These are phyloP conservation scores for Eutypa lata DNA, from an alignment of 2,329 filamentous ascomycete genomes.

Conservation along the genomic window DNA sequence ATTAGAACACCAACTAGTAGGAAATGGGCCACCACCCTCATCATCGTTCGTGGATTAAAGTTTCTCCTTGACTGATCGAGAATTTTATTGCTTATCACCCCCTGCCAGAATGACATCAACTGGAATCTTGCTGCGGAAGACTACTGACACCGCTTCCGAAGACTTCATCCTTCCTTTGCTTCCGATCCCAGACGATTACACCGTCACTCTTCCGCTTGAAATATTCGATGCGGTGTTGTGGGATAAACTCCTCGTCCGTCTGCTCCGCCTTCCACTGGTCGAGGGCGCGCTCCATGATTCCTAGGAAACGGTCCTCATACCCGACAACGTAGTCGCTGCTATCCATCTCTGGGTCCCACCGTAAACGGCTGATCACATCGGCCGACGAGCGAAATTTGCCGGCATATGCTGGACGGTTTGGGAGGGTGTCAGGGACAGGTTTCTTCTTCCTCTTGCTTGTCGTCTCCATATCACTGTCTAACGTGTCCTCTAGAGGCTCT, in stretches of 20 bases:
- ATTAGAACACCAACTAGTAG: too few species aligned
- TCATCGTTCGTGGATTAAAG: too few species aligned
- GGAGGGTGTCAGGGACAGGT: conserved; percentile 6
- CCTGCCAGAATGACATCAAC: too few species aligned
- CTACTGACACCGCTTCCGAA: conserved; percentile 51
- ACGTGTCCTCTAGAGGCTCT: conserved; percentile 36
- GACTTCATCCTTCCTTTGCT: conserved; percentile 48
- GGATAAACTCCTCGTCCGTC: conserved; percentile 65
- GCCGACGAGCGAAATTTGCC: conserved; percentile 53
- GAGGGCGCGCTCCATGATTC: conserved; percentile 50
- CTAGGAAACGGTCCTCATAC: conserved; percentile 59
- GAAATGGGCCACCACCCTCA: too few species aligned
- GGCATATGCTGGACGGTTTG: conserved; percentile 29
- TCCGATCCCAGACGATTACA: conserved; percentile 54
- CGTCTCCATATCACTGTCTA: conserved; percentile 23
- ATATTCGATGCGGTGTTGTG: conserved; percentile 61
- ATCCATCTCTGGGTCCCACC: conserved; percentile 56
- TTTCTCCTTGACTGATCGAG: too few species aligned
- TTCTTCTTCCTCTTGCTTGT: conserved; percentile 19
- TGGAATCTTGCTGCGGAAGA: background rate
- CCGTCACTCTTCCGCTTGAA: conserved; percentile 54
- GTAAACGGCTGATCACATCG: conserved; percentile 57
- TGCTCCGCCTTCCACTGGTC: conserved; percentile 59
- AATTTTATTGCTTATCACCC: too few species aligned
- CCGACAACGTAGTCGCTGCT: conserved; percentile 53